These are phyloP conservation scores for Serendipita vermifera DNA, from an alignment of 768 basidiomycete species.

Conservation along the genomic window DNA sequence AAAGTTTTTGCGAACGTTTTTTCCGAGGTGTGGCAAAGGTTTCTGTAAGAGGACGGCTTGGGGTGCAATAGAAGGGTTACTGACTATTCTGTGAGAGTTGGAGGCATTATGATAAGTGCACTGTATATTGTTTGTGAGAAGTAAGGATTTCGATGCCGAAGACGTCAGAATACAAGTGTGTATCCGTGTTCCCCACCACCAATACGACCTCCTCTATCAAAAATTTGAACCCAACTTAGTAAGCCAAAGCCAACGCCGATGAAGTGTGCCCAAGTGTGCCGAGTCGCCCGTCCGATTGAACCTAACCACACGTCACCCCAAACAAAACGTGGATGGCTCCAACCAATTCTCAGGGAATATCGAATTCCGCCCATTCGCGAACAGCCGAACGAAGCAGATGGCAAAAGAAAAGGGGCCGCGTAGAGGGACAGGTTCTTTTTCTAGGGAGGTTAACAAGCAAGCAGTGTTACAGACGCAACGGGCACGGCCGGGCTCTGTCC, in stretches of 20 bases:
- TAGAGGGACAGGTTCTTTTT: too few relatives aligned
- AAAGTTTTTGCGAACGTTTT: neutral
- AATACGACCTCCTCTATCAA: neutral
- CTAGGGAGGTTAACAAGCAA: too few relatives aligned
- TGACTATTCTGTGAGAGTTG: constrained; percentile 8
- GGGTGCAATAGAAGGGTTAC: neutral
- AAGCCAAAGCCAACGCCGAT: neutral
- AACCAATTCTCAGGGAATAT: too few relatives aligned
- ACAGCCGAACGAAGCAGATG: too few relatives aligned
- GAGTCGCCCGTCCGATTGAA: neutral
- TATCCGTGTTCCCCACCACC: neutral
- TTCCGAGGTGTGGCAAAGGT: neutral
- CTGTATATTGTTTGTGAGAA: neutral
- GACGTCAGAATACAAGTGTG: neutral
- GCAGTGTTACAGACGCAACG: too few relatives aligned
- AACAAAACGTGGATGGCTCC: too few relatives aligned
- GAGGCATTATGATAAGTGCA: neutral
- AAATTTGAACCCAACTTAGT: neutral
- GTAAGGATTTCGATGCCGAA: neutral
- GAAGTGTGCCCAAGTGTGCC: neutral
- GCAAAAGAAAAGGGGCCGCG: too few relatives aligned
- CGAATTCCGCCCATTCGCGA: too few relatives aligned
- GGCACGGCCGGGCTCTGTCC: too few relatives aligned
- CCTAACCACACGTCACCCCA: too few relatives aligned
- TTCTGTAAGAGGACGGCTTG: neutral